These are phyloP conservation scores for Trichoderma harzianum DNA, from an alignment of 2,329 filamentous ascomycete species.

Conservation along the genomic window DNA sequence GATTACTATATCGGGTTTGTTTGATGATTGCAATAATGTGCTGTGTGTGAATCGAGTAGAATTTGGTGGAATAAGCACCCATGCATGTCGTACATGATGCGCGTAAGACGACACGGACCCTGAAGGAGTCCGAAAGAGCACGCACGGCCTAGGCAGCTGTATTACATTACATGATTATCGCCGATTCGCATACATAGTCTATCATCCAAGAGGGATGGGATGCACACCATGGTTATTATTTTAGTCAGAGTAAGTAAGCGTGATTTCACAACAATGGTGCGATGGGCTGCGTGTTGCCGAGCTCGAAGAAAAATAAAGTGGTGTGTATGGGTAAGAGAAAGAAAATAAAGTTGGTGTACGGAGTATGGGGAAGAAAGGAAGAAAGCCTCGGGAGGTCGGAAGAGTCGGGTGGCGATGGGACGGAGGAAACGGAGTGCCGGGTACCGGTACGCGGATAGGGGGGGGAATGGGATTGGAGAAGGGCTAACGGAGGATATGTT, in stretches of 20 bases:
- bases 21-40: background rate
- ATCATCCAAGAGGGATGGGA: background rate
- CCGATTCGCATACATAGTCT: background rate
- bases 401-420: conserved; percentile 5
- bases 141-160: no score
- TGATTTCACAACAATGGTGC: background rate
- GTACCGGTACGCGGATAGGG: background rate
- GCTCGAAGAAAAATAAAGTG: background rate
- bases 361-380: background rate
- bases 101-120: background rate
- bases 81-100: background rate
- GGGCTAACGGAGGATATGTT: no score
- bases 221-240: background rate
- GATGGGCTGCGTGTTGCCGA: background rate
- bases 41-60: background rate
- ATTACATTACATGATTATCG: background rate
- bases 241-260: background rate
- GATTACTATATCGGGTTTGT: background rate
- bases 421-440: background rate
- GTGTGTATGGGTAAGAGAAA: background rate
- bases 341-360: background rate
- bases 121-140: background rate
- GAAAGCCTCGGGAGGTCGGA: conserved; percentile 4
- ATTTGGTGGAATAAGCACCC: background rate
- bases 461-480: background rate